Base-by-base conservation (phyloP, 345 rosid genomes). In the Euphorbia peplus region DNA sequence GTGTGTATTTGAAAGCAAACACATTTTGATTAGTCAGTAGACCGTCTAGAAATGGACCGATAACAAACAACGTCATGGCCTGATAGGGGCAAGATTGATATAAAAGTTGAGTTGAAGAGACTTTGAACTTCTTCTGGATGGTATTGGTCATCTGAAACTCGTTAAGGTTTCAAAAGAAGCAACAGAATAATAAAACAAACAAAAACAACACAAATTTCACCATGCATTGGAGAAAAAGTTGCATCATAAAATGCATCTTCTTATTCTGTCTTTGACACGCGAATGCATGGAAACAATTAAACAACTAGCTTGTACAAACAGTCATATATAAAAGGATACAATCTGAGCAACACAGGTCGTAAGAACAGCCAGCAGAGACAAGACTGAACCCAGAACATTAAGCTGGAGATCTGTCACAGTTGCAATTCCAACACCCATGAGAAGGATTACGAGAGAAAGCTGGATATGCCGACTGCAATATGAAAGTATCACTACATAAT, bases 1-100 rank as follows among this genome's bases (percentile, higher is more conserved):
- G 96, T 44, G 98, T 90, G 79, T 95, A 95, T 74, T 90, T 88
- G 87, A 95, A 95, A 70, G 97, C 97, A 82, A 95, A 92, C 57
- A 95, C 99, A 67, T 92, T 95, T 68, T 59, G 84, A 75, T 92
- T 92, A 54, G 99, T 92, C 79, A 95, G 79, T 66, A 95, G 91
- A 63, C 92, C 95, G 81, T 95, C 99, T n/a, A 95, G 81, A 74
- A 95, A 90, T 60, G 99, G 99, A 59, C 99, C 99, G 50, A 82
- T 74, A 67, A 95, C 71, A 70, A 95, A 95, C 80, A 95, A 82
- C 25, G 98, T 95, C 35, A 92, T 71, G 0, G 99, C 99, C 78
- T 95, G 99, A 76, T 95, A 95, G 13, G 99, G 99, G 81, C 97
- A 92, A 44, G 99, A 95, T 83, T 95, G 99, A 75, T 95, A 95